Base-by-base conservation (phyloP, 169 alveolate genomes). In the Eimeria maxima region DNA sequence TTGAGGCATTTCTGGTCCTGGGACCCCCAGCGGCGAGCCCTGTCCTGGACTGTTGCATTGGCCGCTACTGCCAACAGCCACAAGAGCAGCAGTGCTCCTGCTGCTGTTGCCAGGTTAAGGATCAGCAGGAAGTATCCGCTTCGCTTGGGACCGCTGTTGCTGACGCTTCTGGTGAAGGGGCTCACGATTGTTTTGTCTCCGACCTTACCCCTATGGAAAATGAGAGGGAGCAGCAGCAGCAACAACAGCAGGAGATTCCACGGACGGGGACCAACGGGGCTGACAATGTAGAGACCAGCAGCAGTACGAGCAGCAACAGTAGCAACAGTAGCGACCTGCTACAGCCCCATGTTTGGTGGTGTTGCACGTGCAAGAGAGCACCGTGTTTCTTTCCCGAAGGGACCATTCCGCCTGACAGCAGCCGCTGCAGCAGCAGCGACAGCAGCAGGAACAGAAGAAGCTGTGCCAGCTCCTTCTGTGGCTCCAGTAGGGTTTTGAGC, bases 321-420 rank as follows among this genome's bases (percentile, higher is more conserved):
- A 33, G 73, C 71, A 50, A 47, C 90, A 81, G n/a, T 44, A 50
- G 67, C 42, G 74, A 57, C 50, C 76, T 83, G 71, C 20, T 83
- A 22, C 91, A 83, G 76, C 91, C 91, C 18, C 91, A 60, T n/a
- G 74, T 83, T 60, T 57, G 71, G 76, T 83, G 91, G 91, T 83
- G 91, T 76, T 83, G 91, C 91, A 55, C 91, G 1, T 47, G 91
- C 74, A 83, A 57, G 74, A 55, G 55, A 11, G 76, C 67, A 24
- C 91, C 91, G 22, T 83, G 71, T 57, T 29, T 14, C 55, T 83
- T 83, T 20, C 91, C 76, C 8, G 55, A 57, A 83, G 91, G 91
- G 22, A 50, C 73, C 33, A 42, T 55, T 8, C 91, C 91, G 6
- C 91, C 91, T 5, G 67, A 27, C 33, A 18, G 76, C 50, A 83